phyloP scores from a whole-genome alignment of 163 green algal genomes.

The Chlorella variabilis region DNA sequence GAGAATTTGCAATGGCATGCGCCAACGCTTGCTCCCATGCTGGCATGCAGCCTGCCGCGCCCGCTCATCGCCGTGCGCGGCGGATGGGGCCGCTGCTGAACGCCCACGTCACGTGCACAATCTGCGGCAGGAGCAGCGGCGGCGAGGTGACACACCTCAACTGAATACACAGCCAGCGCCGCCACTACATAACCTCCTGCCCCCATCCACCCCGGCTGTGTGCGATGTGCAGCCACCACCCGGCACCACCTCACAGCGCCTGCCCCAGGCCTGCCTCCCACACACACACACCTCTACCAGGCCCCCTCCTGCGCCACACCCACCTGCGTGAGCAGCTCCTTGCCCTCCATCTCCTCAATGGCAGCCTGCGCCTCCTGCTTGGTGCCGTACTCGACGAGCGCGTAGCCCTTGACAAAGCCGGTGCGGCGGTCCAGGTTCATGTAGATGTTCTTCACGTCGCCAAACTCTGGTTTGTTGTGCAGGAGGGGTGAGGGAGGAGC shows the following conservation, averaged over 20 bases:
- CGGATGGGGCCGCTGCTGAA: constrained; percentile 64
- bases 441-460: constrained; percentile 95
- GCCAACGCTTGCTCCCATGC: too few relatives aligned
- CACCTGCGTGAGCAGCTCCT: constrained; percentile 79
- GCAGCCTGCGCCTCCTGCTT: constrained; percentile 85
- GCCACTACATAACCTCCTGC: too few relatives aligned
- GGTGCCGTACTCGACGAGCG: constrained; percentile 91
- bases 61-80: constrained; percentile 20
- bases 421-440: constrained; percentile 95
- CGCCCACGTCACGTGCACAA: constrained; percentile 76
- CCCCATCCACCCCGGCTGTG: too few relatives aligned
- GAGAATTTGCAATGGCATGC: too few relatives aligned
- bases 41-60: too few relatives aligned
- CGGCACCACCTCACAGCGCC: background rate
- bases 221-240: too few relatives aligned
- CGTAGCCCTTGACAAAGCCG: constrained; percentile 74
- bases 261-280: background rate
- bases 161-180: too few relatives aligned
- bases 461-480: constrained; percentile 83
- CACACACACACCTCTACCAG: background rate
- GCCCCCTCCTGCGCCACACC: background rate
- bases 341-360: constrained; percentile 83
- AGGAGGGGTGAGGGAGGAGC: background rate
- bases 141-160: too few relatives aligned
- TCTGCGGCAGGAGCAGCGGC: constrained; percentile 1